Conservation (phyloP, 2,329 filamentous ascomycete genomes). For the Cladosporium oxysporum region DNA sequence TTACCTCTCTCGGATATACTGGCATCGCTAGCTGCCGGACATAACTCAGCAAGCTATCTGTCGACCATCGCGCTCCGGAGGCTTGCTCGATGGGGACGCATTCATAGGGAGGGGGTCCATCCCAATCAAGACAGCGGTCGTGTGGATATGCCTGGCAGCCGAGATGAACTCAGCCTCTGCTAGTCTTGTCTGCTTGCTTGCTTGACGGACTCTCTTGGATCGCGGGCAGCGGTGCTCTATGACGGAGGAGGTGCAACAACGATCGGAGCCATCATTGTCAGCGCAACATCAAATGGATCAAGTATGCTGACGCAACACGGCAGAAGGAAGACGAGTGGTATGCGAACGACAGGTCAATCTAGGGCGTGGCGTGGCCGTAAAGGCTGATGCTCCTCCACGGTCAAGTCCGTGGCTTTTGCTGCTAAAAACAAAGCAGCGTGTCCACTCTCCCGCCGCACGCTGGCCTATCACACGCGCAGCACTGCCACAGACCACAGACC, state of each 20-base stretch:
- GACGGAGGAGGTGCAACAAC: neutral
- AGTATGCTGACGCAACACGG: neutral
- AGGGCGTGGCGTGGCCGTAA: neutral
- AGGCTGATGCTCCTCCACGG: slow-evolving; percentile 3
- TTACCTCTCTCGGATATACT: neutral
- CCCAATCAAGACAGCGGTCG: neutral
- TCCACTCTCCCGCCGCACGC: neutral
- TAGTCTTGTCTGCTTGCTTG: neutral
- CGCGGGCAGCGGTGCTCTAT: neutral
- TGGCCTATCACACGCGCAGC: neutral
- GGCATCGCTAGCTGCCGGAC: neutral
- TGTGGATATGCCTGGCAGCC: neutral
- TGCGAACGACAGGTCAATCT: neutral
- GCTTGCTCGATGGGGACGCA: neutral
- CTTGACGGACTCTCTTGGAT: neutral
- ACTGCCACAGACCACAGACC: neutral
- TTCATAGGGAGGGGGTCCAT: neutral
- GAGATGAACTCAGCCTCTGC: neutral
- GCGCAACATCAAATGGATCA: neutral
- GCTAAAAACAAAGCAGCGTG: slow-evolving; percentile 5
- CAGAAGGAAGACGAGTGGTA: neutral
- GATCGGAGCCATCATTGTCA: neutral
- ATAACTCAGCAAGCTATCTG: neutral
- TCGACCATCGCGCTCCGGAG: neutral
- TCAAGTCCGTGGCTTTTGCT: slow-evolving; percentile 1